Evolutionary conservation across 2,329 filamentous ascomycete species (phyloP), one percentile per base, ranked within the genome.

Genomic region (Trichoderma sp.): DNA sequence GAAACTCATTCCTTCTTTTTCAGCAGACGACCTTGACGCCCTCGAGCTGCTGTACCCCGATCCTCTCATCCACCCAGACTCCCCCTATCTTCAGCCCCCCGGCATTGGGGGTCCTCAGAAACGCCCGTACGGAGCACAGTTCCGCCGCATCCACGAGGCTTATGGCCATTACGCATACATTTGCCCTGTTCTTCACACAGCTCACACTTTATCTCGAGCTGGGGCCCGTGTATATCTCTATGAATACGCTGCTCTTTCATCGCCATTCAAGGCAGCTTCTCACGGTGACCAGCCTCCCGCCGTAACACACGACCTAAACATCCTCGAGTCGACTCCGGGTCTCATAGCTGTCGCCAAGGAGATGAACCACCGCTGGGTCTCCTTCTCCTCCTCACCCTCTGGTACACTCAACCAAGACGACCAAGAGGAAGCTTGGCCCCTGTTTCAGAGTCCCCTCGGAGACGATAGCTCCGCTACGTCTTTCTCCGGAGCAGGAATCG

Each of bases 101-200:
- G 28, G 30, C 77, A 11, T 80, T 67, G 28, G 71, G 6, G 71
- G 71, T 15, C 71, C 71, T 57, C 66, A 72, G 66, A 72, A 58
- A 26, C 71, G 65, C 61, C 57, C 81, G 34, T 80, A 85, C n/a
- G 88, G 88, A 1, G 74, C 81, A 6, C 87, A 91, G 77, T 91
- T 86, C 81, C 83, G 84, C 65, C 84, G 89, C 2, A 80, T 90
- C 3, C 87, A 89, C 75, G 86, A 87, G 11, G 88, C 88, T 0
- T 92, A 92, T 77, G 87, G 84, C 0, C 87, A 91, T 76, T 91
- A 89, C 76, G 89, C 88, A 0, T 91, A 91, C 76, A 87, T 90
- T 62, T 88, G 87, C 26, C 90, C 90, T 0, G 88, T 91, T 0
- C 81, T 90, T 3, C 88, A 91, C 77, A 89, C 87, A 0, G 89